Evolutionary conservation across 2,329 filamentous ascomycete species (phyloP), one percentile per base, ranked within the genome.

Genomic region (Allantophomopsis lycopodina): DNA sequence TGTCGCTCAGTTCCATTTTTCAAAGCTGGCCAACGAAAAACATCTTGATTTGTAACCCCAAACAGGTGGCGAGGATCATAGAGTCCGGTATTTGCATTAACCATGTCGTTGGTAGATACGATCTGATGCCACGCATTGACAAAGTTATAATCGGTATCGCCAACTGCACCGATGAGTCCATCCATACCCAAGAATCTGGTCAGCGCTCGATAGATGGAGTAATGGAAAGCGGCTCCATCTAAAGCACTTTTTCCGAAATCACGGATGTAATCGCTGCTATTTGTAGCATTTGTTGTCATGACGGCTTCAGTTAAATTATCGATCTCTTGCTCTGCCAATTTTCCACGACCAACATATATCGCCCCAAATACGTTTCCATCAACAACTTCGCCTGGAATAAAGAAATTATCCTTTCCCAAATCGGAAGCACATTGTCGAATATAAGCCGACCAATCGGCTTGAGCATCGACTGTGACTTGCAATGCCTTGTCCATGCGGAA

Each of bases 401-500:
- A 73, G 51, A 79, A 80, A 50, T 80, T 79, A 1, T 69, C 51
- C 51, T 80, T 80, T 34, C 71, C 71, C 28, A 69, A 57, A 15
- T 58, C 54, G 4, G 57, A 53, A 12, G 75, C 75, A 52, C 75
- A 80, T 35, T 68, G 59, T 33, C 75, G 63, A 50, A 76, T 69
- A 6, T 65, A 63, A 17, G 62, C 57, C n/a, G 72, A 73, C 53
- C 73, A 78, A 33, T 71, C 64, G 4, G 64, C 73, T 42, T 76
- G 63, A 1, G 73, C 65, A 49, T 79, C 76, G 5, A 78, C 65
- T 0, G 75, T 77, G 10, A 72, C 66, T 49, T 79, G 74, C 15
- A 73, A 69, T 2, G 73, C 76, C 54, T 80, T 80, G 57, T 80
- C 76, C 55, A 76, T 76, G 37, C 76, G 69, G 50, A 74, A 79